These are phyloP conservation scores for Wickerhamiella lipophila DNA, from an alignment of 805 yeast species.

Conservation along the genomic window DNA sequence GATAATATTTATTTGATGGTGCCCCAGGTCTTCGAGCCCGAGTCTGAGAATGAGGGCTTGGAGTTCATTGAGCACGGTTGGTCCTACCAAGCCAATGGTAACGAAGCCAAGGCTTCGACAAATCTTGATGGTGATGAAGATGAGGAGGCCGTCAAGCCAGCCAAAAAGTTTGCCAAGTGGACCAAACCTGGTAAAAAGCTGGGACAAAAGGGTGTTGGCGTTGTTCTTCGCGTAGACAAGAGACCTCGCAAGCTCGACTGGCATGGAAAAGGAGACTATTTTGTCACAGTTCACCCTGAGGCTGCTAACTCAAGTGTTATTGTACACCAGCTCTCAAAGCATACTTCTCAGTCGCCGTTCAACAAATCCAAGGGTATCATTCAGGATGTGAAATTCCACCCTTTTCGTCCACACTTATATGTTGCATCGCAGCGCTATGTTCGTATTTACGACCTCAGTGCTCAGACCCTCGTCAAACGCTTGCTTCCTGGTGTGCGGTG, in stretches of 20 bases:
- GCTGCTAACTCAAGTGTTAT: conserved; percentile 78
- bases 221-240: conserved; percentile 50
- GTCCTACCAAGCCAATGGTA: conserved; percentile 49
- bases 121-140: conserved; percentile 28
- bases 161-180: conserved; percentile 50
- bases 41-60: conserved; percentile 68
- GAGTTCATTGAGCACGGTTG: conserved; percentile 78
- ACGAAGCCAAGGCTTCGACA: conserved; percentile 24
- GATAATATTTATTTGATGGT: conserved; percentile 64
- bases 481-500: conserved; percentile 92
- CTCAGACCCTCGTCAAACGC: conserved; percentile 71
- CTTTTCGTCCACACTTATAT: conserved; percentile 82
- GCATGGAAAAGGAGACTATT: conserved; percentile 97
- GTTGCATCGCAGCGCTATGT: conserved; percentile 91
- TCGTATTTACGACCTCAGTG: conserved; percentile 79
- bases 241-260: conserved; percentile 74
- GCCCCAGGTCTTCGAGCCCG: conserved; percentile 76
- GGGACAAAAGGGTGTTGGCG: conserved; percentile 51
- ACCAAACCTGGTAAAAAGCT: conserved; percentile 58
- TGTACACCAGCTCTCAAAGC: conserved; percentile 89
- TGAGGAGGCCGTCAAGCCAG: conserved; percentile 24
- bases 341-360: conserved; percentile 91
- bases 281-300: conserved; percentile 93
- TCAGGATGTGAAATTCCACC: conserved; percentile 95
- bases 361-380: conserved; percentile 83